A percentile compares a stretch with the other conserved stretches of the same genome.
These are phyloP conservation scores for Obba rivulosa DNA, from an alignment of 768 basidiomycete species.

Conservation along the genomic window DNA sequence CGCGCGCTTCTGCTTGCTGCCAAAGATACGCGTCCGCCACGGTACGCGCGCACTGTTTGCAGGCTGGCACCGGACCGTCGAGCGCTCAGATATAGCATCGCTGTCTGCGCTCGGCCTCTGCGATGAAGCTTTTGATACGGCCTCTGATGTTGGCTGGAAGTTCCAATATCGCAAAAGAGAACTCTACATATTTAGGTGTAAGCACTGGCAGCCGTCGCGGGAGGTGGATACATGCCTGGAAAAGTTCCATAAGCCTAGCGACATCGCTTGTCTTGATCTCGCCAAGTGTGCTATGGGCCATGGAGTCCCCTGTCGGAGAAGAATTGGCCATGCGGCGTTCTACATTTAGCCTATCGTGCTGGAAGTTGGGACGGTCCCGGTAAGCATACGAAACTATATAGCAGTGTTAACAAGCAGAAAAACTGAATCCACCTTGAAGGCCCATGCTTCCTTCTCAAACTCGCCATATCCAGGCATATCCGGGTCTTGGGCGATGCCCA, in stretches of 20 bases:
- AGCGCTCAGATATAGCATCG: constrained; percentile 3
- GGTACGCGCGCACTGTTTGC: constrained; percentile 4
- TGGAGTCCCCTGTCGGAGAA: constrained; percentile 26
- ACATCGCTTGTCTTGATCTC: constrained; percentile 73
- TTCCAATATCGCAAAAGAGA: constrained; percentile 70
- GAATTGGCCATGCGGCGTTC: constrained; percentile 54
- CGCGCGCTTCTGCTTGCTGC: constrained; percentile 9
- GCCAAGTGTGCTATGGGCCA: constrained; percentile 7
- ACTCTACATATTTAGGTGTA: constrained; percentile 33
- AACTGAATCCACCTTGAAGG: constrained; percentile 59
- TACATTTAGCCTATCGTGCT: constrained; percentile 76
- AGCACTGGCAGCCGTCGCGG: not conserved
- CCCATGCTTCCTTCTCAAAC: constrained; percentile 71
- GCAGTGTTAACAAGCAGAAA: not conserved
- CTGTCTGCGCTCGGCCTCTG: constrained; percentile 7
- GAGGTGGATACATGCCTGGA: constrained; percentile 46
- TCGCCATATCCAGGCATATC: constrained; percentile 55
- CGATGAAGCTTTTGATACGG: constrained; percentile 2
- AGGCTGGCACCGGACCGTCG: not conserved
- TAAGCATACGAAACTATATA: not conserved
- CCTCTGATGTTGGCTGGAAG: constrained; percentile 40
- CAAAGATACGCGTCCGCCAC: constrained; percentile 16
- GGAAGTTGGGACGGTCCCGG: not conserved
- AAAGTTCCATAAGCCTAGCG: constrained; percentile 79
- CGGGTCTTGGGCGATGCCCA: constrained; percentile 44